phyloP scores from a whole-genome alignment of 257 asterid genomes.

The Solanum etuberosum region DNA sequence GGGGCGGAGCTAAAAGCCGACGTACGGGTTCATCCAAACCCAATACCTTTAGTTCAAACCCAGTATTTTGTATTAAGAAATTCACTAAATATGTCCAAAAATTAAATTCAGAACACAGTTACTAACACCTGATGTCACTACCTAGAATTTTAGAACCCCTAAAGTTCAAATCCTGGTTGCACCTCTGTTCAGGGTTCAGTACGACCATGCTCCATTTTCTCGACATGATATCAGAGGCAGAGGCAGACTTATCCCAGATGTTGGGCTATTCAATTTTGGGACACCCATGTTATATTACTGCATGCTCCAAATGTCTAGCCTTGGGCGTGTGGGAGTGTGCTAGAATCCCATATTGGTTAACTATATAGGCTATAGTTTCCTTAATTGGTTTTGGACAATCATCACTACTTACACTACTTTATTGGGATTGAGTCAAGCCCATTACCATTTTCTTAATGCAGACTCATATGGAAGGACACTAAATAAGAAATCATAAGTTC shows the following conservation, averaged over 20 bases:
- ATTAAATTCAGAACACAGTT: neutral
- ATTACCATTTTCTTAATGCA: neutral
- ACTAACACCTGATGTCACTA: neutral
- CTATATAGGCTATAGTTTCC: neutral
- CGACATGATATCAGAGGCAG: neutral
- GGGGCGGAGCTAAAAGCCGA: neutral
- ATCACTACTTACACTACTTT: neutral
- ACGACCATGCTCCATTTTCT: neutral
- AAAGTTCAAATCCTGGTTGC: neutral
- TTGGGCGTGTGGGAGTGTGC: neutral
- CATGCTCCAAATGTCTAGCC: neutral
- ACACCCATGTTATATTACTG: neutral
- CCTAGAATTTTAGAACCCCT: neutral
- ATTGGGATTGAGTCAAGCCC: neutral
- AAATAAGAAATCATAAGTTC: neutral
- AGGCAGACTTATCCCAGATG: neutral
- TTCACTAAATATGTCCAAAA: neutral
- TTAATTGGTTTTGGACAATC: neutral
- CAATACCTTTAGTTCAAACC: neutral
- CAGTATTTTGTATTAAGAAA: neutral
- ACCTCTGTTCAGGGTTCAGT: neutral
- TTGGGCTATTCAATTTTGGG: neutral
- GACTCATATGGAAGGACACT: neutral
- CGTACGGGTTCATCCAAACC: neutral
- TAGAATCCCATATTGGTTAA: neutral